A percentile compares a stretch with the other conserved stretches of the same genome.
Evolutionary conservation across 257 asterid species (phyloP).

Genomic region (Solanum virginianum): DNA sequence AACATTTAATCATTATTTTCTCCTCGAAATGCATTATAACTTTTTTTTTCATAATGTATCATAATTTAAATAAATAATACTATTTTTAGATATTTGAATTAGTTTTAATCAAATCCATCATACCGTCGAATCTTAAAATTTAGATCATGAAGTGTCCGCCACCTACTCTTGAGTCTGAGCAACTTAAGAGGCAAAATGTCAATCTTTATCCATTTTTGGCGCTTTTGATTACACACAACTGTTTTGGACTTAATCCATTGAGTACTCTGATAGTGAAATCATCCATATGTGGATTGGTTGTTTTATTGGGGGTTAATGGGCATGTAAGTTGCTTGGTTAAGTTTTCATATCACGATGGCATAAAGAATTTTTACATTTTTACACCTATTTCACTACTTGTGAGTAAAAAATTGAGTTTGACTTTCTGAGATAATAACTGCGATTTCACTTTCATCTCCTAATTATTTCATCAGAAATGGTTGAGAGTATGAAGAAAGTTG

Average conservation of each 20-base stretch:
- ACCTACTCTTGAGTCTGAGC: neutral
- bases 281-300: neutral
- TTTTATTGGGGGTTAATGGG: neutral
- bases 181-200: neutral
- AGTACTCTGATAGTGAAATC: neutral
- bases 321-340: neutral
- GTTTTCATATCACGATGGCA: neutral
- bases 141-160: neutral
- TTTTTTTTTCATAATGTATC: neutral
- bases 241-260: neutral
- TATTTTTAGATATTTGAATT: neutral
- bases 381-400: neutral
- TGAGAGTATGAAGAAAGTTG: constrained; percentile 70
- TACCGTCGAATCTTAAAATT: neutral
- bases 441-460: neutral
- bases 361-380: neutral
- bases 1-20: neutral
- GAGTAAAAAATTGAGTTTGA: neutral
- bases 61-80: neutral
- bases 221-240: too few species aligned
- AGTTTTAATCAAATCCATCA: neutral
- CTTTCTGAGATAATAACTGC: neutral
- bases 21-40: neutral
- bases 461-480: constrained; percentile 51
- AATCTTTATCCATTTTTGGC: neutral